phyloP scores from a whole-genome alignment of 768 basidiomycete species.

The Hygrocybe coccinea region DNA sequence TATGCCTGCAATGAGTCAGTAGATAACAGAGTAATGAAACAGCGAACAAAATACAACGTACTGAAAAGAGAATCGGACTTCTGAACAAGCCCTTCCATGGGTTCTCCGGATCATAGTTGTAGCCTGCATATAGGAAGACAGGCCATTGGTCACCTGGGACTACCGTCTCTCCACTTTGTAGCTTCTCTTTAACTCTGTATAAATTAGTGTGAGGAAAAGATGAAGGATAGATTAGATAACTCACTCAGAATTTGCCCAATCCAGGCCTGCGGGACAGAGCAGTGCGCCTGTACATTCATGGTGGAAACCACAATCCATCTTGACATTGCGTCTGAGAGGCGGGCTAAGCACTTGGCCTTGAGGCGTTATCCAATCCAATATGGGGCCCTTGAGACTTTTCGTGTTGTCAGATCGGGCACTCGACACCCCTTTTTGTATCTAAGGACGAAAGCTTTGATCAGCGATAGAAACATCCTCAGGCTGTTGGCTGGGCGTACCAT shows the following conservation, averaged over 20 bases:
- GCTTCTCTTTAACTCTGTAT: background rate
- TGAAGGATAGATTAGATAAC: too few species aligned
- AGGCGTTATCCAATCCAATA: conserved; percentile 1
- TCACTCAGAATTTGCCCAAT: background rate
- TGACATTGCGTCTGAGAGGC: background rate
- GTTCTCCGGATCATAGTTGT: background rate
- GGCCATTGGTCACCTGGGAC: background rate
- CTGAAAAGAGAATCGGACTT: background rate
- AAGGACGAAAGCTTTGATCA: too few species aligned
- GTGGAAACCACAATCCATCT: background rate
- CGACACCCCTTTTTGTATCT: background rate
- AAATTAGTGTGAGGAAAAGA: background rate
- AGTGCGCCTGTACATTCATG: background rate
- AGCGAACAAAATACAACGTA: background rate
- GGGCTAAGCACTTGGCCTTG: background rate
- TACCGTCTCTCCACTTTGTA: background rate
- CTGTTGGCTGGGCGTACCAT: background rate
- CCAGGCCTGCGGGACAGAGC: background rate
- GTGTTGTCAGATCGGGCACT: conserved; percentile 1
- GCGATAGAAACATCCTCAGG: background rate
- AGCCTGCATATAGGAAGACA: background rate
- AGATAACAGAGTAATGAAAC: background rate
- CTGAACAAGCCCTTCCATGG: background rate
- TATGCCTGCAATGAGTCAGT: background rate
- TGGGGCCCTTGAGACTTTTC: background rate